Base-by-base conservation (phyloP, 345 rosid genomes). In the Eucalyptus marginata region DNA sequence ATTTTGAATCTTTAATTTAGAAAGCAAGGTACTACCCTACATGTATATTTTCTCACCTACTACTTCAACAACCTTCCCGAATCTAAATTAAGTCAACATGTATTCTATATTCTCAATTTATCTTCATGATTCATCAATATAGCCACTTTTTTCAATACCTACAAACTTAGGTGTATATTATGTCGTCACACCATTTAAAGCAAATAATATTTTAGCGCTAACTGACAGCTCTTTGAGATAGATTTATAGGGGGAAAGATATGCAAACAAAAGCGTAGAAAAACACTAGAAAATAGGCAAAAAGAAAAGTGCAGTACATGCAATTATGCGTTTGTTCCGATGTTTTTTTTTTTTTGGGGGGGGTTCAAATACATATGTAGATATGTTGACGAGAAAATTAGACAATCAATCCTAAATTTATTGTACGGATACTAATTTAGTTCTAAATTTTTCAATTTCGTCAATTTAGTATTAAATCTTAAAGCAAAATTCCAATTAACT, bases 391-490 rank as follows among this genome's bases (percentile, higher is more conserved):
- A 29, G 71, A 62, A 62, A 62, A 62, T 62, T 62, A 62, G 7
- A n/a, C 10, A n/a, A 15, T 17, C 3, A 64, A 14, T 7, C 18
- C 5, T 64, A 64, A 64, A 64, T 64, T 0, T 15, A 64, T 64
- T 64, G 2, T n/a, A 4, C 0, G 1, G 18, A n/a, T 13, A 29
- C 0, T 27, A 62, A 62, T 62, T 62, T 29, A 62, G 0, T 6
- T 29, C 7, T 62, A 29, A 59, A 59, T 1, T 0, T 62, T 29
- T 62, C 8, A 0, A 62, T 62, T 59, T 59, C 6, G 2, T 62
- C 3, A 62, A 62, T 62, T 62, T n/a, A 64, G 3, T 64, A 14
- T 13, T n/a, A 29, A 64, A n/a, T 31, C 5, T 64, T 64, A 29
- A 27, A 13, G 33, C 4, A 27, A 62, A 62, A 27, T 62, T 62